A percentile compares a stretch with the other conserved stretches of the same genome.
phyloP scores from a whole-genome alignment of 805 yeast genomes.

The Martiniozyma abietophila region DNA sequence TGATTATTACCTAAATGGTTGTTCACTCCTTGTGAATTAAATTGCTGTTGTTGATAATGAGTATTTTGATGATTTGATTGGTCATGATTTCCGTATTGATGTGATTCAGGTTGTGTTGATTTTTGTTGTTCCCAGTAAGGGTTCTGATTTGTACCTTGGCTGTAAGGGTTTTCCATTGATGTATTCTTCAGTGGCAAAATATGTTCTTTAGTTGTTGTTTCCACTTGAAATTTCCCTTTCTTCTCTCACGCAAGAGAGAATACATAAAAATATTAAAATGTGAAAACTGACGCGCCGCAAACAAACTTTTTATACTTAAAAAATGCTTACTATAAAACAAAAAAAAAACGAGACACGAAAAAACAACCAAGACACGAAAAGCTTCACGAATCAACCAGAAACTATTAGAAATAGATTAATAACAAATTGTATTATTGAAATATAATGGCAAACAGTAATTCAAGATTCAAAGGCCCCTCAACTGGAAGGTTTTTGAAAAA shows the following conservation, averaged over 20 bases:
- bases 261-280: too few relatives aligned
- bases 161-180: conserved; percentile 10
- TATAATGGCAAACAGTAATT: conserved; percentile 16
- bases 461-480: conserved; percentile 15
- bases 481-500: conserved; percentile 24
- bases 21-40: too few relatives aligned
- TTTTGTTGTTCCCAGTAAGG: conserved; percentile 6
- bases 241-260: too few relatives aligned
- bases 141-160: conserved; percentile 8
- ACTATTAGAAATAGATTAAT: background rate
- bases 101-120: conserved; percentile 5
- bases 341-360: too few relatives aligned
- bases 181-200: background rate
- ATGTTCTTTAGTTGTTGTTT: too few relatives aligned
- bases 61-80: conserved; percentile 18
- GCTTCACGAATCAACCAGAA: conserved; percentile 2
- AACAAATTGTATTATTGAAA: conserved; percentile 16
- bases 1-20: conserved; percentile 11
- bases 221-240: too few relatives aligned
- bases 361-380: too few relatives aligned
- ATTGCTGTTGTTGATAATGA: conserved; percentile 23
- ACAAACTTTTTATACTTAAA: too few relatives aligned
- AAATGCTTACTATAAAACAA: too few relatives aligned
- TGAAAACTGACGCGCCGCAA: too few relatives aligned
- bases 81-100: conserved; percentile 18